These are phyloP conservation scores for Fusarium nanum DNA, from an alignment of 2,329 filamentous ascomycete species.

Conservation along the genomic window DNA sequence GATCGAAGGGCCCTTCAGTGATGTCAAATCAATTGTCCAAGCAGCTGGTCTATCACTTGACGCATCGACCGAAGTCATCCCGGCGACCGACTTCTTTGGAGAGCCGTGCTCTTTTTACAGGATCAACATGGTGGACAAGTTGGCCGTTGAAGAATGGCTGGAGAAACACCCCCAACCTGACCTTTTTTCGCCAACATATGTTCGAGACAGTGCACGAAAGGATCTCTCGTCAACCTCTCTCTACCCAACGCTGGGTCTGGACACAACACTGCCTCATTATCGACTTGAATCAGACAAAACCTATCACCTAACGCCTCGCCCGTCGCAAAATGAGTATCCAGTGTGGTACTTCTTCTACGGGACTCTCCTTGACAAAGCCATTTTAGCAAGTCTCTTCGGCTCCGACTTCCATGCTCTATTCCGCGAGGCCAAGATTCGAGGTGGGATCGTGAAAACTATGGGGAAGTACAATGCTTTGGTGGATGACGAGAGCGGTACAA, in stretches of 20 bases:
- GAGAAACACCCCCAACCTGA: not conserved
- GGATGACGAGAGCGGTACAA: not conserved
- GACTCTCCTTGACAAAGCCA: not conserved
- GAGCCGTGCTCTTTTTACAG: not conserved
- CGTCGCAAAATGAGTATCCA: not conserved
- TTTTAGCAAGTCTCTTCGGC: not conserved
- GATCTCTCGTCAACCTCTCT: not conserved
- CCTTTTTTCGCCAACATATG: not conserved
- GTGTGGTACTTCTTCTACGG: not conserved
- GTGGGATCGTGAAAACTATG: not conserved
- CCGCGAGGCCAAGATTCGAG: not conserved
- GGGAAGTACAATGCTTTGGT: not conserved
- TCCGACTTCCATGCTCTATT: not conserved
- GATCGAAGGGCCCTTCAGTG: not conserved
- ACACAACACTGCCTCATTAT: not conserved
- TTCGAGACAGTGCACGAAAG: not conserved
- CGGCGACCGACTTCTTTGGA: not conserved
- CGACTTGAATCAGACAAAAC: not conserved
- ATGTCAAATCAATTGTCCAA: not conserved
- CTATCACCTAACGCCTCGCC: not conserved
- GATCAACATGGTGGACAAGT: not conserved
- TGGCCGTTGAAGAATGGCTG: not conserved
- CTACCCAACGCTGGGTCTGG: not conserved
- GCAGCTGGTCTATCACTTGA: not conserved
- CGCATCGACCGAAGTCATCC: not conserved